Percentiles rank a stretch among this genome's conserved stretches.
These are phyloP conservation scores for Komagataella pseudopastoris DNA, from an alignment of 805 yeast species.

Conservation along the genomic window DNA sequence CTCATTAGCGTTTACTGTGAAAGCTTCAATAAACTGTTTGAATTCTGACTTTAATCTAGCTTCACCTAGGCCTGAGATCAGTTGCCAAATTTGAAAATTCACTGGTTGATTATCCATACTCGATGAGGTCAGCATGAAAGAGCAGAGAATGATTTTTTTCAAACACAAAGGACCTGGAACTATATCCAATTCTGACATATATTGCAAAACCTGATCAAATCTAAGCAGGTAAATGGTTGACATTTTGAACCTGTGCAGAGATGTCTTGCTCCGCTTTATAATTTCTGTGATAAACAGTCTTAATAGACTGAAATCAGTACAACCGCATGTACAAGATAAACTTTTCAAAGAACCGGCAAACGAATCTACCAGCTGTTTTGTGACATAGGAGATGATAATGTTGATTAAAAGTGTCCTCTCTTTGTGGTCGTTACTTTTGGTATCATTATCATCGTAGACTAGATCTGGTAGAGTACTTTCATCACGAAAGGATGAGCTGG, in stretches of 20 bases:
- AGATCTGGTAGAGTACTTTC: background rate
- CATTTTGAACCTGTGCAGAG: background rate
- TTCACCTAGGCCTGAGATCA: background rate
- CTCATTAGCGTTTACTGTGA: background rate
- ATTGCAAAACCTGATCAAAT: background rate
- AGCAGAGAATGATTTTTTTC: background rate
- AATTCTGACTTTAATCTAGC: background rate
- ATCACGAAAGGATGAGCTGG: background rate
- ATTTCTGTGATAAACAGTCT: background rate
- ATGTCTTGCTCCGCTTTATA: background rate
- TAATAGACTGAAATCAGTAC: background rate
- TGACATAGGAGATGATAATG: background rate
- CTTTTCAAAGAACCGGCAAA: background rate
- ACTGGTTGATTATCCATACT: background rate
- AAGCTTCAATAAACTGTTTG: background rate
- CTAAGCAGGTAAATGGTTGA: background rate
- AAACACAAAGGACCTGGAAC: background rate
- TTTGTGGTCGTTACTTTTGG: background rate
- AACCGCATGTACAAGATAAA: background rate
- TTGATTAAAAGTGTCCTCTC: background rate
- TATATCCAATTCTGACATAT: background rate
- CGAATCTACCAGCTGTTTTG: background rate
- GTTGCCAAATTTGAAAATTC: background rate
- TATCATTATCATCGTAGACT: background rate
- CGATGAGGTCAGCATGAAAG: background rate